Evolutionary conservation across 2,329 filamentous ascomycete species (phyloP), one percentile per base, ranked within the genome.

Genomic region (Piedraia hortae): DNA sequence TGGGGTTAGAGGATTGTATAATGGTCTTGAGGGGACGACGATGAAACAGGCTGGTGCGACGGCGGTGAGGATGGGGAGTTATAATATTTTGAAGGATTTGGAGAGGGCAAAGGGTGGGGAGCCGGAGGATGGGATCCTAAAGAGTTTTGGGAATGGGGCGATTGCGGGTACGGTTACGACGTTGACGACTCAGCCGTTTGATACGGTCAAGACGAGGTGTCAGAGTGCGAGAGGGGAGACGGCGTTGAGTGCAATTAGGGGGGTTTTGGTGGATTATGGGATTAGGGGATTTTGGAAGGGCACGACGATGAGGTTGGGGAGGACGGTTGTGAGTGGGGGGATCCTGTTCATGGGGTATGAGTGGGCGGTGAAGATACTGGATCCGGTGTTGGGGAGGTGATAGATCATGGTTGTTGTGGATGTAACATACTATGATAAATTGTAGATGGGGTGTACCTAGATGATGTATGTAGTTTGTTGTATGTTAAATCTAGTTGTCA

Each of bases 281-380:
- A 30, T 68, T 2, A 50, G 46, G 17, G 64, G 57, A 0, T 62
- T 70, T 28, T 72, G 65, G 65, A 60, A 56, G 26, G 66, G 66
- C 1, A 71, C 63, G 15, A 60, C 61, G 0, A 71, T 72, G 66
- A 50, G 67, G 25, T 35, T 72, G 12, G 63, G 64, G 1, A 42
- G 66, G 28, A 54, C 65, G 3, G 51, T 71, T 1, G 52, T 71
- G 19, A 63, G 59, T 31, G 66, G 65, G n/a, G 64, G 65, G 0
- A 67, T 69, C 26, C 41, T 69, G 1, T 67, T 68, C 29, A 62
- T 60, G 2, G 54, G 57, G 2, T 66, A 66, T 34, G 63, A 68
- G 35, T 53, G 58, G 27, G 51, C 58, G 8, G 51, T 53, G 0
- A 46, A 48, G 12, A 26, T 62, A 10, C 43, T 61, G 16, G 45